Evolutionary conservation across 2,329 filamentous ascomycete genomes (phyloP).

Genomic region (Penicillium sp.): DNA sequence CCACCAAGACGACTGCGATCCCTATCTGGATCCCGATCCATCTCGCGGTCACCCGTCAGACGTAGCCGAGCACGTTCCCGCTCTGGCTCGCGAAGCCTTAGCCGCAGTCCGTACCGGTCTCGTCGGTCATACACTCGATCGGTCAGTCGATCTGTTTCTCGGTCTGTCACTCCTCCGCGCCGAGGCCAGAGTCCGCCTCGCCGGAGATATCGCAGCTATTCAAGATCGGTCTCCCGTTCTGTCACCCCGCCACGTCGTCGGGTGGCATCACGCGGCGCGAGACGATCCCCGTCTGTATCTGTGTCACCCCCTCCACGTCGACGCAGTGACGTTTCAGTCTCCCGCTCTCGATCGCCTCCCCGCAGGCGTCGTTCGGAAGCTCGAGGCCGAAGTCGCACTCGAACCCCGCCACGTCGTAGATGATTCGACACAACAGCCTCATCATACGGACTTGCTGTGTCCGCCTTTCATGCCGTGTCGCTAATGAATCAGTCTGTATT

Average conservation of each 20-base stretch:
- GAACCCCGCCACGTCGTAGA: conserved; percentile 22
- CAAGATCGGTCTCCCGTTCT: conserved; percentile 34
- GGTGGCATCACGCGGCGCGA: conserved; percentile 13
- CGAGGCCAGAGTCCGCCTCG: conserved; percentile 16
- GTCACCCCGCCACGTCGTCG: conserved; percentile 21
- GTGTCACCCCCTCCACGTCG: conserved; percentile 30
- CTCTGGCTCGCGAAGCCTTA: conserved; percentile 24
- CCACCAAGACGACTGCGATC: conserved; percentile 20
- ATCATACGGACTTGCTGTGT: background rate
- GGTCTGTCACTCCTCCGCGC: conserved; percentile 28
- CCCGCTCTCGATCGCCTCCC: conserved; percentile 24
- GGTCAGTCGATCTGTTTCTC: conserved; percentile 30
- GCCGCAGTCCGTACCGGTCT: conserved; percentile 19
- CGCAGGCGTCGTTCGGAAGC: conserved; percentile 20
- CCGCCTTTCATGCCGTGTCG: conserved; percentile 1
- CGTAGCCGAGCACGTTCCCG: conserved; percentile 26
- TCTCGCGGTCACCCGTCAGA: conserved; percentile 32
- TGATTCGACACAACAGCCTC: background rate
- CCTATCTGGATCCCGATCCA: conserved; percentile 15
- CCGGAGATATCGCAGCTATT: conserved; percentile 30
- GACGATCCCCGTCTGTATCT: conserved; percentile 26
- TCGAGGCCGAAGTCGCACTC: conserved; percentile 25
- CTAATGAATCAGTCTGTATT: conserved; percentile 6
- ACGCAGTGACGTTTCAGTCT: conserved; percentile 22
- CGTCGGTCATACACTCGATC: conserved; percentile 34